A percentile compares a stretch with the other conserved stretches of the same genome.
Conservation (phyloP, 805 yeast species). For the Candida namnaoensis region DNA sequence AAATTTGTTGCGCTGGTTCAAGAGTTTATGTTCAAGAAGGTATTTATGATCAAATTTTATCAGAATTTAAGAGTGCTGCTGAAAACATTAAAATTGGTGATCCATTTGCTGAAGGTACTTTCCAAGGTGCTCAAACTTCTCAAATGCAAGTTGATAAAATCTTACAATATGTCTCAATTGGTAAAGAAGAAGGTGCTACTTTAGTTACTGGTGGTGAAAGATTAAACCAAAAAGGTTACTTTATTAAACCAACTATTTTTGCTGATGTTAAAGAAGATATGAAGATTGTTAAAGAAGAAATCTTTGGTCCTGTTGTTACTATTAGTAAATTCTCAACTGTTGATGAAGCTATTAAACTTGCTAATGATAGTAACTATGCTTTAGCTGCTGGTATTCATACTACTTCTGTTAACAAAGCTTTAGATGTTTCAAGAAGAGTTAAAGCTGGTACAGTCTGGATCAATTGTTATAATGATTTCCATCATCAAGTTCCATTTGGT, state of each 20-base stretch:
- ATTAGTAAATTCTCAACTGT: constrained; percentile 72
- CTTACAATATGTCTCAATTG: constrained; percentile 65
- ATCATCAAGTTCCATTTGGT: constrained; percentile 85
- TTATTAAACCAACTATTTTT: constrained; percentile 64
- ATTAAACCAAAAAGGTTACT: constrained; percentile 54
- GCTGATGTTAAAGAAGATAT: constrained; percentile 61
- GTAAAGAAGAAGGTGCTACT: constrained; percentile 78
- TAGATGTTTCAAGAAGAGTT: constrained; percentile 64
- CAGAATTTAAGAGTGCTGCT: constrained; percentile 45
- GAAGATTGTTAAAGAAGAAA: constrained; percentile 69
- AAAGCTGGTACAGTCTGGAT: constrained; percentile 90
- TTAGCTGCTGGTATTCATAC: constrained; percentile 91
- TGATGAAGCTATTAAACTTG: constrained; percentile 71
- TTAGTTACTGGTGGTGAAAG: constrained; percentile 65
- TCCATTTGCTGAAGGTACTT: constrained; percentile 70
- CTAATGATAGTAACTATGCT: constrained; percentile 81
- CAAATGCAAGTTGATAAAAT: constrained; percentile 72
- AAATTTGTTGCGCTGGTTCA: constrained; percentile 93
- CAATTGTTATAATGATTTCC: constrained; percentile 85
- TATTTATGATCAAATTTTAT: constrained; percentile 69
- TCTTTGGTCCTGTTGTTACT: constrained; percentile 89
- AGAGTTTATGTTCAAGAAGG: constrained; percentile 83
- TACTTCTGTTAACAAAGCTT: constrained; percentile 61
- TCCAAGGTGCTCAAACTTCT: constrained; percentile 92
- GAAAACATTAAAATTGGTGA: constrained; percentile 63